phyloP scores from a whole-genome alignment of 129 eudicot genomes.

The Glebionis coronaria region DNA sequence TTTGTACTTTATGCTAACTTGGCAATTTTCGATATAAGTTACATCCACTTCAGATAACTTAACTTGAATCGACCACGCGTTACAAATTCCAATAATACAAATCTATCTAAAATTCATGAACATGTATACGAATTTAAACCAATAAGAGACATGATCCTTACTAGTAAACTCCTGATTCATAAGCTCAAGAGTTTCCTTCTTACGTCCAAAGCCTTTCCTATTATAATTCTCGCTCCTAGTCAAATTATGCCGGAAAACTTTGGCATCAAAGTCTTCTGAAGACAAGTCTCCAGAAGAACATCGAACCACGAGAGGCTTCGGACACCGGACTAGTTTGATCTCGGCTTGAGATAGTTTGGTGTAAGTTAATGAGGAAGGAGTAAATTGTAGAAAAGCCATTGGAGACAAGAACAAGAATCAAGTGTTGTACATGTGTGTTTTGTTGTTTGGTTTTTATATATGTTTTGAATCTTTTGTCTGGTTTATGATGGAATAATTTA shows the following conservation, averaged over 20 bases:
- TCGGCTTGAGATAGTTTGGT: conserved; percentile 39
- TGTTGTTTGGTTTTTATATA: neutral
- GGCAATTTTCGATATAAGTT: no score
- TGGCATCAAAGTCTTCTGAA: conserved; percentile 78
- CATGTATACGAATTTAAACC: no score
- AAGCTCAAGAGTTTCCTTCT: conserved; percentile 64
- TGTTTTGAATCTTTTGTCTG: no score
- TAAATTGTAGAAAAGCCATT: conserved; percentile 54
- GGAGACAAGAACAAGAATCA: neutral
- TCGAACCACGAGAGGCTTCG: conserved; percentile 41
- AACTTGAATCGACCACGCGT: no score
- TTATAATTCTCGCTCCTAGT: conserved; percentile 79
- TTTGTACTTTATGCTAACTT: no score
- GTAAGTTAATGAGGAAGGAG: conserved; percentile 30
- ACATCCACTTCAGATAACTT: no score
- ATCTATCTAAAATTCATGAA: no score
- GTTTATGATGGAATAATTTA: no score
- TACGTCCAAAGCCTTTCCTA: conserved; percentile 84
- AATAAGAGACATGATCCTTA: conserved; percentile 22
- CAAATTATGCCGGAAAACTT: conserved; percentile 71
- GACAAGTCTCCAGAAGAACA: conserved; percentile 49
- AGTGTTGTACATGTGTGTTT: neutral
- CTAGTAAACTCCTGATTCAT: conserved; percentile 73
- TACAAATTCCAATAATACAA: no score
- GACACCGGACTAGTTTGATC: conserved; percentile 33